Conservation (phyloP, 805 yeast genomes). For the Pichia deserticola region DNA sequence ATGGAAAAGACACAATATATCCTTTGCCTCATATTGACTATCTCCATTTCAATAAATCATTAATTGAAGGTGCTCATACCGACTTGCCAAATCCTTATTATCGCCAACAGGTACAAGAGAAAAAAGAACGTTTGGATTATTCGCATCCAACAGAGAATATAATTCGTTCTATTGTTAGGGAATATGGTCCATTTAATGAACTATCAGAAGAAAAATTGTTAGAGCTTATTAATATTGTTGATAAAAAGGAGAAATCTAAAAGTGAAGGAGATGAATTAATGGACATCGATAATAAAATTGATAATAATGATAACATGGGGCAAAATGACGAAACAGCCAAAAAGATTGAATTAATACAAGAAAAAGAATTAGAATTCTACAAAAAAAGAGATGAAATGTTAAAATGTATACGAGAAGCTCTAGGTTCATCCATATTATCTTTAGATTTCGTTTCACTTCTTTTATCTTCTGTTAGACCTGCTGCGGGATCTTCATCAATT, state of each 20-base stretch:
- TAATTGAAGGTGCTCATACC: slow-evolving; percentile 9
- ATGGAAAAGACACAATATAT: neutral
- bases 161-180: slow-evolving; percentile 10
- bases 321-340: neutral
- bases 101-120: neutral
- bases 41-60: slow-evolving; percentile 7
- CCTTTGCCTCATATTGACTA: slow-evolving; percentile 1
- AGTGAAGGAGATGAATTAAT: slow-evolving; percentile 16
- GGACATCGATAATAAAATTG: neutral
- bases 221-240: slow-evolving; percentile 34
- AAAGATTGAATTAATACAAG: slow-evolving; percentile 8
- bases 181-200: slow-evolving; percentile 39
- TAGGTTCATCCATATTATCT: slow-evolving; percentile 83
- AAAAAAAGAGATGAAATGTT: slow-evolving; percentile 47
- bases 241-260: slow-evolving; percentile 8
- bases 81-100: slow-evolving; percentile 12
- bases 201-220: slow-evolving; percentile 49
- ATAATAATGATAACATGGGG: neutral
- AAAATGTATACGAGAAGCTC: slow-evolving; percentile 51
- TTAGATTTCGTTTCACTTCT: slow-evolving; percentile 81
- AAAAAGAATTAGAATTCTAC: slow-evolving; percentile 27
- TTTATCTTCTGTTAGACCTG: slow-evolving; percentile 74
- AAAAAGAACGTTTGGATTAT: slow-evolving; percentile 9
- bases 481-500: slow-evolving; percentile 80
- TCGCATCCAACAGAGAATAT: slow-evolving; percentile 14